These are phyloP conservation scores for Strigomonas culicis DNA, from an alignment of 208 protist genomes.

Conservation along the genomic window DNA sequence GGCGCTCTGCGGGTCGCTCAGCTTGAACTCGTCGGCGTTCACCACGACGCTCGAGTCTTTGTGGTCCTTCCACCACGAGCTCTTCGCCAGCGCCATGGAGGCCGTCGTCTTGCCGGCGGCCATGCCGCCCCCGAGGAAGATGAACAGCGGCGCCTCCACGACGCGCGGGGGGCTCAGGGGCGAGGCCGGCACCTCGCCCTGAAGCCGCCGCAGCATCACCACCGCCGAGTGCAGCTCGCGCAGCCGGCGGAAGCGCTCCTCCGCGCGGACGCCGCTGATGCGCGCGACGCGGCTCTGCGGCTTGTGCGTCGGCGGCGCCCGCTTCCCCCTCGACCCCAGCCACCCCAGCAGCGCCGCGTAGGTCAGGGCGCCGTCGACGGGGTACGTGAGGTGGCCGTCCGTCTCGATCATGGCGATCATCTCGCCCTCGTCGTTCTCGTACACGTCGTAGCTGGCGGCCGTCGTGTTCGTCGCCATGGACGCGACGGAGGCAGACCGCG, in stretches of 20 bases:
- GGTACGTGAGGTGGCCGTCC: constrained; percentile 31
- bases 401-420: constrained; percentile 12
- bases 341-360: constrained; percentile 45
- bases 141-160: constrained; percentile 61
- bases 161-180: background rate
- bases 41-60: constrained; percentile 75
- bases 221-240: constrained; percentile 53
- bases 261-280: constrained; percentile 39
- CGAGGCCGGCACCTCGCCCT: constrained; percentile 17
- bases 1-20: constrained; percentile 25
- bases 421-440: background rate
- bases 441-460: constrained; percentile 3
- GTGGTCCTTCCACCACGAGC: constrained; percentile 67
- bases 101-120: constrained; percentile 86
- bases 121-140: constrained; percentile 89
- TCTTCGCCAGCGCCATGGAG: constrained; percentile 61
- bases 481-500: background rate
- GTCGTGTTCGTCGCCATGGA: background rate
- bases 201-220: constrained; percentile 56
- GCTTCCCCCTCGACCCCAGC: constrained; percentile 43
- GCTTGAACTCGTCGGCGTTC: constrained; percentile 85
- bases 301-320: constrained; percentile 24
- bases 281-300: constrained; percentile 41
- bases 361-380: constrained; percentile 37
- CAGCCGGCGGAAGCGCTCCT: constrained; percentile 52